Conservation (phyloP, 1,139 yeast species). For the Saccharomyces pastorianus region DNA sequence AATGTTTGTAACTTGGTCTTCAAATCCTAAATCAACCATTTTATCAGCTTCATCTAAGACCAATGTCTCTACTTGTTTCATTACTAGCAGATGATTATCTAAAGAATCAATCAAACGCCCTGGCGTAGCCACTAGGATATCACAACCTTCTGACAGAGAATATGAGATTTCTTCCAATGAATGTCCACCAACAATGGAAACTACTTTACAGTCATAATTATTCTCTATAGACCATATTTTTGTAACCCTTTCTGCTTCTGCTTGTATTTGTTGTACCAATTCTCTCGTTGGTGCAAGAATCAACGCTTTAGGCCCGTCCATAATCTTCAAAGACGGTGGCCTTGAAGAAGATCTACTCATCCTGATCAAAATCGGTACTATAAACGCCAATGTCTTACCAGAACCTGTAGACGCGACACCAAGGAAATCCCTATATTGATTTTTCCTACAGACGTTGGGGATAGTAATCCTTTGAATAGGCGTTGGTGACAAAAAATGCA, state of each 20-base stretch:
- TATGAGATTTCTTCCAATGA: slow-evolving; percentile 65
- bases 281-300: slow-evolving; percentile 91
- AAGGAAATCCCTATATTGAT: slow-evolving; percentile 48
- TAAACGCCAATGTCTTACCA: slow-evolving; percentile 83
- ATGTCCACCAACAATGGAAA: slow-evolving; percentile 85
- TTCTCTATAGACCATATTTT: slow-evolving; percentile 34
- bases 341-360: slow-evolving; percentile 37
- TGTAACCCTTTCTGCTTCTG: slow-evolving; percentile 52
- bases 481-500: slow-evolving; percentile 60
- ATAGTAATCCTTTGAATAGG: slow-evolving; percentile 87
- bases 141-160: slow-evolving; percentile 59
- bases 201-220: slow-evolving; percentile 37
- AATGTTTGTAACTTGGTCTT: slow-evolving; percentile 61
- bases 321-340: slow-evolving; percentile 34
- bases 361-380: slow-evolving; percentile 63
- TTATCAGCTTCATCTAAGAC: slow-evolving; percentile 91
- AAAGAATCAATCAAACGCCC: slow-evolving; percentile 79
- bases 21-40: slow-evolving; percentile 94
- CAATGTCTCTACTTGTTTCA: slow-evolving; percentile 57
- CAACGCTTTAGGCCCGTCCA: slow-evolving; percentile 58
- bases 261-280: slow-evolving; percentile 76
- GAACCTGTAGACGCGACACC: slow-evolving; percentile 97
- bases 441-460: slow-evolving; percentile 54
- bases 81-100: slow-evolving; percentile 53
- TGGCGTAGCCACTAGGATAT: slow-evolving; percentile 86